A percentile compares a stretch with the other conserved stretches of the same genome.
Conservation (phyloP, 768 basidiomycete genomes). For the Calocybe indica region DNA sequence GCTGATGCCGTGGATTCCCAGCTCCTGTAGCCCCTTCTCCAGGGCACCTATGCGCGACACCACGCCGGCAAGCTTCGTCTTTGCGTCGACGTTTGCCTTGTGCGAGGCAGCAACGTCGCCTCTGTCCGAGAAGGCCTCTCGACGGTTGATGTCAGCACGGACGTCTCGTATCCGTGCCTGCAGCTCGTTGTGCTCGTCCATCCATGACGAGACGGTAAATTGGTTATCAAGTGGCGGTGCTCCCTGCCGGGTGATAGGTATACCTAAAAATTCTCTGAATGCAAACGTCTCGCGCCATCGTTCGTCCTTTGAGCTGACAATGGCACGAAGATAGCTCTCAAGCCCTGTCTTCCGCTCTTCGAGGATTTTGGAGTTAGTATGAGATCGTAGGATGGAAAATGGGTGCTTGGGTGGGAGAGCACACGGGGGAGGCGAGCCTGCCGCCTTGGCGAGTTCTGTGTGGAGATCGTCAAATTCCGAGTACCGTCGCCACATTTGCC, state of each 20-base stretch:
- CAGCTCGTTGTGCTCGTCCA: constrained; percentile 81
- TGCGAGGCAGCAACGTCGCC: constrained; percentile 73
- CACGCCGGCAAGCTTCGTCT: constrained; percentile 74
- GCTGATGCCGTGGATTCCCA: constrained; percentile 68
- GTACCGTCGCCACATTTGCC: constrained; percentile 93
- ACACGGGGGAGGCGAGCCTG: constrained; percentile 73
- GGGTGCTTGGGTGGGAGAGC: constrained; percentile 83
- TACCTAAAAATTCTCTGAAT: constrained; percentile 84
- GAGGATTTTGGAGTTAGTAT: constrained; percentile 53
- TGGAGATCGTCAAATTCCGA: constrained; percentile 91
- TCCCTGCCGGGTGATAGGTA: constrained; percentile 60
- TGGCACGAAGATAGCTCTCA: constrained; percentile 81
- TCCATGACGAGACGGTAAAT: constrained; percentile 79
- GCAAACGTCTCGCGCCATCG: constrained; percentile 75
- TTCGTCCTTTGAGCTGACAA: constrained; percentile 75
- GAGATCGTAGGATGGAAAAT: constrained; percentile 59
- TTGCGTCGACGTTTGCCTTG: constrained; percentile 77
- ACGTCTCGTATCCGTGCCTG: constrained; percentile 74
- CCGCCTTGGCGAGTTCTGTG: constrained; percentile 72
- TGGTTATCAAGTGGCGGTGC: constrained; percentile 29
- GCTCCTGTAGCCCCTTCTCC: constrained; percentile 58
- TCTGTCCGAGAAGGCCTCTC: constrained; percentile 75
- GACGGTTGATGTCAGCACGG: constrained; percentile 81
- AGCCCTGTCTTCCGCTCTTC: constrained; percentile 76
- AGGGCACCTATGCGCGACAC: constrained; percentile 71